These are phyloP conservation scores for Ascosphaera apis DNA, from an alignment of 2,329 filamentous ascomycete species.

Conservation along the genomic window DNA sequence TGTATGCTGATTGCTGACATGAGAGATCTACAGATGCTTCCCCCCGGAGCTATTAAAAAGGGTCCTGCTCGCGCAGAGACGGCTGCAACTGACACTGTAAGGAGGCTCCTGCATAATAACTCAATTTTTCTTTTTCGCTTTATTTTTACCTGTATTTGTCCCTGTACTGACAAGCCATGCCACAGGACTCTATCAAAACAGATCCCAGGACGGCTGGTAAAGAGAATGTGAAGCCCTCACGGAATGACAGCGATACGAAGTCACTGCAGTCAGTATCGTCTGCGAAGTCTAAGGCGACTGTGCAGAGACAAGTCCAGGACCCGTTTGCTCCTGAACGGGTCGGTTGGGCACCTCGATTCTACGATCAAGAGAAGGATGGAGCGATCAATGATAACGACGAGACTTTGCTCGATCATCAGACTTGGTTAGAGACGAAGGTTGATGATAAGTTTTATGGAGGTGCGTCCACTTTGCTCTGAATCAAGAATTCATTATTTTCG, in stretches of 20 bases:
- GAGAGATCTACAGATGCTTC: too few relatives aligned
- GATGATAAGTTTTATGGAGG: constrained; percentile 81
- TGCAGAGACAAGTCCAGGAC: constrained; percentile 25
- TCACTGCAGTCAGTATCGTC: constrained; percentile 27
- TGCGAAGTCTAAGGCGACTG: constrained; percentile 26
- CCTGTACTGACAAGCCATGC: not conserved
- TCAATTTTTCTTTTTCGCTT: too few relatives aligned
- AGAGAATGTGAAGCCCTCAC: constrained; percentile 57
- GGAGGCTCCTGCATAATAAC: constrained; percentile 32
- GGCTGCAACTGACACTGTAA: too few relatives aligned
- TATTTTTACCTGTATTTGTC: constrained; percentile 30
- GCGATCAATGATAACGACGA: constrained; percentile 32
- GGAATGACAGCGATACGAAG: constrained; percentile 37
- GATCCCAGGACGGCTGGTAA: constrained; percentile 44
- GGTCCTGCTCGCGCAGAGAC: too few relatives aligned
- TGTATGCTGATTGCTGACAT: constrained; percentile 16
- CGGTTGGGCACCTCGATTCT: constrained; percentile 78
- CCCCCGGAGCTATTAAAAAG: too few relatives aligned
- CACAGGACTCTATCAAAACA: constrained; percentile 10
- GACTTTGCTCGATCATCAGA: constrained; percentile 66
- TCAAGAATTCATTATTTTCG: not conserved
- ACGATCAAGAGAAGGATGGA: constrained; percentile 27
- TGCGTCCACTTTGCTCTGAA: constrained; percentile 17
- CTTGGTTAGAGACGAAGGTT: constrained; percentile 60
- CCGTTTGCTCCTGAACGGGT: constrained; percentile 36